Evolutionary conservation across 352 stramenopile genomes (phyloP), one percentile per base, ranked within the genome.

Genomic region (Phytophthora hibernalis): DNA sequence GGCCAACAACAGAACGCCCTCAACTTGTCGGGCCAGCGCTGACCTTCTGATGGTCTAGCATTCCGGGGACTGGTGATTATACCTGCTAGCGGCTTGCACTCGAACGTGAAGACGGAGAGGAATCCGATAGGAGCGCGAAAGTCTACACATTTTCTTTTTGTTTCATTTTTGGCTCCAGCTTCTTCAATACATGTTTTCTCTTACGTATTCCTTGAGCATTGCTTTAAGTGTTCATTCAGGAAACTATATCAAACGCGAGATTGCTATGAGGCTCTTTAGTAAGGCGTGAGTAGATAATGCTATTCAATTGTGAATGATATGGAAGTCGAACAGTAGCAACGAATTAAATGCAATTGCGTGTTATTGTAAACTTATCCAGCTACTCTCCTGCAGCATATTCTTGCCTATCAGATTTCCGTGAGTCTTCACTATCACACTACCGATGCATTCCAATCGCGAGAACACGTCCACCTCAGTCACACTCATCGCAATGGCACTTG

Each of bases 311-410:
- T 26, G 13, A 24, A 8, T 47, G 40, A 7, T 47, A 47, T 24
- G n/a, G 40, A 47, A 47, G 16, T 24, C n/a, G 18, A 47, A 47
- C 40, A 47, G 40, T 47, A 47, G n/a, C n/a, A n/a, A n/a, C n/a
- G n/a, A n/a, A n/a, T n/a, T n/a, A n/a, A n/a, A n/a, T n/a, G 16
- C 40, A 47, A 47, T 47, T 16, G 40, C 40, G 40, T 47, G 40
- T 47, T 40, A 40, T 40, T 40, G 33, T 16, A 24, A 47, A 47
- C 40, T 26, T 47, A 10, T 24, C 16, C 40, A 47, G 6, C 6
- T 12, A 11, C 16, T 1, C 40, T 26, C 40, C 40, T 47, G 12
- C n/a, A 47, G 12, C 1, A 47, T 4, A 47, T 47, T 47, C 40
- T 5, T 47, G 40, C 12, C 40, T 26, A 15, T 26, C 40, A 26